Evolutionary conservation across 108 stramenopile genomes (phyloP).

Genomic region (Schizochytrium sp.): DNA sequence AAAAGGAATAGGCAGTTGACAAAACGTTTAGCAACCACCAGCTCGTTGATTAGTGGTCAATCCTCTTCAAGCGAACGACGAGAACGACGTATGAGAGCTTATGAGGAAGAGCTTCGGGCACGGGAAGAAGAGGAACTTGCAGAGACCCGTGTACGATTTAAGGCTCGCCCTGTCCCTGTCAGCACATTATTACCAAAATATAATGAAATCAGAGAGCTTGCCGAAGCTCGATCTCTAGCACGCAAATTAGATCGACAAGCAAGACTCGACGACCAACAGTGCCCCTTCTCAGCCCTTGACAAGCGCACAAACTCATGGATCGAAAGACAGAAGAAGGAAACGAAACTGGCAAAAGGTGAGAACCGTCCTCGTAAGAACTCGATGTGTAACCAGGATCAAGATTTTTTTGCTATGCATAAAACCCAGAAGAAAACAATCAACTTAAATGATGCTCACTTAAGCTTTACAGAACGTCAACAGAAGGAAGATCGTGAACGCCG

Average conservation of each 20-base stretch:
- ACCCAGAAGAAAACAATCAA: no score
- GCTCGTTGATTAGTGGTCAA: no score
- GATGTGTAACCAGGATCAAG: no score
- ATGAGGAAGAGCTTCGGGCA: neutral
- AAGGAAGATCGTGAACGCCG: neutral
- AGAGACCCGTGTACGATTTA: neutral
- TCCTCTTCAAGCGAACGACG: slow-evolving; percentile 6
- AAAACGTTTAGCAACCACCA: no score
- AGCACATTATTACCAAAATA: slow-evolving; percentile 6
- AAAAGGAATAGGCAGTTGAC: no score
- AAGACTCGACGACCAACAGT: neutral
- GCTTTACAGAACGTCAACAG: no score
- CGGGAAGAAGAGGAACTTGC: slow-evolving; percentile 40
- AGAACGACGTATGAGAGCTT: slow-evolving; percentile 3
- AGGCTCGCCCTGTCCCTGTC: slow-evolving; percentile 49
- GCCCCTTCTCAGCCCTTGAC: no score
- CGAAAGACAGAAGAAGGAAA: neutral
- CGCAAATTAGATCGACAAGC: slow-evolving; percentile 26
- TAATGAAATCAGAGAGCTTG: neutral
- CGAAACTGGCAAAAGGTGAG: no score
- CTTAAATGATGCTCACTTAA: no score
- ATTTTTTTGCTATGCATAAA: no score
- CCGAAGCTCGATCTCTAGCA: slow-evolving; percentile 41
- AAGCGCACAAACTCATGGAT: no score
- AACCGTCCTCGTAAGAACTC: no score